These are phyloP conservation scores for Lycium barbarum DNA, from an alignment of 257 asterid genomes.

Conservation along the genomic window DNA sequence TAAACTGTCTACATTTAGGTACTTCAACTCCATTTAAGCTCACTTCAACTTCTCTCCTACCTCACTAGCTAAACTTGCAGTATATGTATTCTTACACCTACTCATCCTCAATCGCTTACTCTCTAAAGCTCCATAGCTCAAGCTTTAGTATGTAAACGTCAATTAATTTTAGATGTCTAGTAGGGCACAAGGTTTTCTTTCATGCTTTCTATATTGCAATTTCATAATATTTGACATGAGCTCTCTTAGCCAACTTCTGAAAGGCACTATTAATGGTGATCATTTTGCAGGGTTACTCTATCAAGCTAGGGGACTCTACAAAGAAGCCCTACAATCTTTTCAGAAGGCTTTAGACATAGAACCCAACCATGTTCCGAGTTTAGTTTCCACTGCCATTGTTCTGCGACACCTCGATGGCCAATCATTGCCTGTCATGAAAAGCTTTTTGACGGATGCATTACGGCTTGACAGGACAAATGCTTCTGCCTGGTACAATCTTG, in stretches of 20 bases:
- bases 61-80: background rate
- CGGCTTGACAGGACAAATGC: slow-evolving; percentile 79
- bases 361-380: slow-evolving; percentile 79
- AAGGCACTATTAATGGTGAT: background rate
- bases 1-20: background rate
- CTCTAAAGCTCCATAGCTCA: background rate
- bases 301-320: slow-evolving; percentile 64
- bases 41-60: background rate
- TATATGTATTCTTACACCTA: background rate
- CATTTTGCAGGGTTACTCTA: slow-evolving; percentile 60
- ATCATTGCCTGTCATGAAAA: slow-evolving; percentile 67
- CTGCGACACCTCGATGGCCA: slow-evolving; percentile 53
- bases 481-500: slow-evolving; percentile 88
- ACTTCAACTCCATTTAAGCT: background rate
- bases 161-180: background rate
- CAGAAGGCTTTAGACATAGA: slow-evolving; percentile 79
- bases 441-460: slow-evolving; percentile 81
- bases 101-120: background rate
- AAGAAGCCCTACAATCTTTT: slow-evolving; percentile 71
- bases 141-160: background rate
- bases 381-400: slow-evolving; percentile 73
- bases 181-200: background rate
- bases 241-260: background rate
- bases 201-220: slow-evolving; percentile 20
- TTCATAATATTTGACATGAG: background rate